Evolutionary conservation across 2,329 filamentous ascomycete genomes (phyloP), one percentile per base, ranked within the genome.

Genomic region (Xylaria sp.): DNA sequence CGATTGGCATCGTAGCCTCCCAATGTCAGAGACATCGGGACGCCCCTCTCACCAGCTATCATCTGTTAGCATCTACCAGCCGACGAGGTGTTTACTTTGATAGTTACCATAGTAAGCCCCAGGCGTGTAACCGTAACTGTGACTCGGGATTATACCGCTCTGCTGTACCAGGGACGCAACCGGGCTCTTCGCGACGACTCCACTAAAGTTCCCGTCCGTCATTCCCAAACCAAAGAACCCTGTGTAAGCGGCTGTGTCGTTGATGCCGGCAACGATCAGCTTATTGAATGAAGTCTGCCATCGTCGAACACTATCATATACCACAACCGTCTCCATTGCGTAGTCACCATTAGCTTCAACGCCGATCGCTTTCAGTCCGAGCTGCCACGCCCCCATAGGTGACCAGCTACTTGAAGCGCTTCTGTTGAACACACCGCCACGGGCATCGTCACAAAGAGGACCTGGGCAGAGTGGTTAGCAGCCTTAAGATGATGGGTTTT

Each of bases 61-160:
- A 39, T 67, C 20, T 41, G 64, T 81, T 80, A 63, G 75, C 77
- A 80, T 69, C n/a, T 61, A 68, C 61, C 13, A 4, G 46, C n/a
- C 20, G 8, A 28, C 15, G 46, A 57, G 18, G 25, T 23, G 15
- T 9, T 41, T 48, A 2, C 39, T 61, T 34, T 9, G 18, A n/a
- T 61, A 79, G 86, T 77, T 81, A 90, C 89, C 85, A 75, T 93
- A 93, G 69, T 86, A 85, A n/a, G 90, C 90, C 18, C 92, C 92
- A 46, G 91, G 91, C 3, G 91, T 93, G 77, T 90, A 94, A 60
- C 90, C 91, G 76, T 91, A 93, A 48, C 90, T 92, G 69, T 92
- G 84, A 76, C 91, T 93, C 0, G 91, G 89, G 56, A 93, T 91
- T 65, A 80, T 81, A 9, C 86, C 86, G 65, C 85, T 83, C 12